These are phyloP conservation scores for Umbelopsis sp. DNA, from an alignment of 371 early-diverging fungal species.

Conservation along the genomic window DNA sequence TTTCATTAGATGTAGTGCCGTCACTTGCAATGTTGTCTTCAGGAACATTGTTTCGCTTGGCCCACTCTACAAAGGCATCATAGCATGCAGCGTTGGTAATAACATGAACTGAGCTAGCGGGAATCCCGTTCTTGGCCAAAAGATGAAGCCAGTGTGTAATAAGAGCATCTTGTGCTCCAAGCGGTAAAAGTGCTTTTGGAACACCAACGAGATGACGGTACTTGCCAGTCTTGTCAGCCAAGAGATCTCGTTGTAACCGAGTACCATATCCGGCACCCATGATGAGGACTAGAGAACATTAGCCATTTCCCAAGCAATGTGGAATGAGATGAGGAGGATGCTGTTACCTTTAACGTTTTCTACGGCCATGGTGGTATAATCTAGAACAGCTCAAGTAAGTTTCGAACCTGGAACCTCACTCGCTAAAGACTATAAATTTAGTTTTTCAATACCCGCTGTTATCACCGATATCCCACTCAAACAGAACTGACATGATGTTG, in stretches of 20 bases:
- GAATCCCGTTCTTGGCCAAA: conserved; percentile 32
- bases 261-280: conserved; percentile 64
- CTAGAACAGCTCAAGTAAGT: neutral
- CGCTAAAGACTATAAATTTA: neutral
- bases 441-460: neutral
- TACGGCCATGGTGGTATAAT: conserved; percentile 3
- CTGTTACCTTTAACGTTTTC: conserved; percentile 4
- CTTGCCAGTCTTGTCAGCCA: conserved; percentile 23
- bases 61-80: conserved; percentile 53
- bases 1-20: conserved; percentile 54
- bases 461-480: neutral
- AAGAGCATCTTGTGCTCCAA: conserved; percentile 51
- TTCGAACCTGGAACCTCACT: neutral
- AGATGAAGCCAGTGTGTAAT: conserved; percentile 57
- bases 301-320: too few relatives aligned
- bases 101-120: conserved; percentile 34
- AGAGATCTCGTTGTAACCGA: conserved; percentile 54
- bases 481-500: neutral
- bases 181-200: conserved; percentile 56
- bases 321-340: too few relatives aligned
- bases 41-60: conserved; percentile 41
- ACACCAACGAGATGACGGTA: conserved; percentile 47
- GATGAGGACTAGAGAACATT: conserved; percentile 41
- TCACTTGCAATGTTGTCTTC: conserved; percentile 54
- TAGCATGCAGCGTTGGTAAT: conserved; percentile 54